Evolutionary conservation across 75 land plant species (phyloP), one percentile per base, ranked within the genome.

Genomic region (Pinus tabuliformis): DNA sequence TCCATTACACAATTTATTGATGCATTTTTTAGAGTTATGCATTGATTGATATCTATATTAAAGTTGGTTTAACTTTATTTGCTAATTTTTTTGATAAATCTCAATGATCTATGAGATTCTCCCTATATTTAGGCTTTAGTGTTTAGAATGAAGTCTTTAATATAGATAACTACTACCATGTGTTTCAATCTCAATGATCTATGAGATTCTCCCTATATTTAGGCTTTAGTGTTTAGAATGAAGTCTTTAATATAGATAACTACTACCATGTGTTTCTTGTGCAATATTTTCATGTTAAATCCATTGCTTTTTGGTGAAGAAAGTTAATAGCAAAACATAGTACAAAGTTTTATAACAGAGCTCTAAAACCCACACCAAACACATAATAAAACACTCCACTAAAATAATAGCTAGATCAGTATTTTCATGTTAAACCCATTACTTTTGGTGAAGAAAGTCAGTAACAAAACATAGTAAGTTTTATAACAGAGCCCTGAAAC

Each of bases 1-100:
- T 87, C 17, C 17, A 20, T 83, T 86, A 22, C 61, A 59, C n/a
- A 24, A 83, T 45, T 81, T 80, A 72, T 42, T 13, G 81, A 81
- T 83, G 52, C 73, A 82, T 76, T 17, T 28, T 63, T 58, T 4
- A 1, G n/a, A 56, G 5, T 1, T 62, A 16, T 61, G 36, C 28
- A 20, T 18, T 30, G 28, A 6, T 56, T 26, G 15, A 20, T 22
- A n/a, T 68, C 70, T 71, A 24, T 52, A 22, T 20, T 62, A 42
- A 16, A 58, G 72, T 57, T 42, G 20, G 16, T 15, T 3, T 36
- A 18, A 14, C 33, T 36, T 68, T 77, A 0, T 22, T 21, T 71
- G 17, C 70, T 73, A 4, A 57, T 13, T 56, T 56, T 1, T 58
- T 54, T 83, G n/a, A 17, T 5, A 30, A 81, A 56, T 59, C 78